A percentile compares a stretch with the other conserved stretches of the same genome.
Evolutionary conservation across 2,329 filamentous ascomycete genomes (phyloP).

Genomic region (Colletotrichum sp.): DNA sequence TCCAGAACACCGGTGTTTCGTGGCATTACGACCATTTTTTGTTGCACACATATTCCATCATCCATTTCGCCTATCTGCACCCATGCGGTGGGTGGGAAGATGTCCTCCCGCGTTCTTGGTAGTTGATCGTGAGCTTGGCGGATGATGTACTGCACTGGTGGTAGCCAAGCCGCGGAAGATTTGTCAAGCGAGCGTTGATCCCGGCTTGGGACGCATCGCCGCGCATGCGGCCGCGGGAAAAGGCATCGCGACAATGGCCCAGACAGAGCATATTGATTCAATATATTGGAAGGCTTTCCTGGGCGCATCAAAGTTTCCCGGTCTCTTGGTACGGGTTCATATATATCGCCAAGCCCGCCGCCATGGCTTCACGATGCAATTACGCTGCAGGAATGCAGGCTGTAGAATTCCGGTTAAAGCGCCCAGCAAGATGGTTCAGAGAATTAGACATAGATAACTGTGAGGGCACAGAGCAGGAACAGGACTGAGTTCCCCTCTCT

Average conservation of each 20-base stretch:
- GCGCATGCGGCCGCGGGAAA: neutral
- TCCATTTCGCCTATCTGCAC: neutral
- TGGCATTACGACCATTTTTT: neutral
- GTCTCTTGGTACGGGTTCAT: neutral
- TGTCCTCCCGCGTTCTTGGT: neutral
- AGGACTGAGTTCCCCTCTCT: neutral
- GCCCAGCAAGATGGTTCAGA: neutral
- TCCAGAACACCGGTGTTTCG: neutral
- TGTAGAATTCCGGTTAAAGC: neutral
- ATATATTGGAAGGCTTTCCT: neutral
- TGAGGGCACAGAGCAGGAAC: neutral
- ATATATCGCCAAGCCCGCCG: constrained; percentile 2
- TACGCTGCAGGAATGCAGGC: neutral
- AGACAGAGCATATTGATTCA: neutral
- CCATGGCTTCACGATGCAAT: neutral
- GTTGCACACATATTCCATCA: neutral
- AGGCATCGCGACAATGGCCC: neutral
- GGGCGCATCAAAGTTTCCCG: neutral
- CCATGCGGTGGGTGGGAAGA: neutral
- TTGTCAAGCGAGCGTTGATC: constrained; percentile 15
- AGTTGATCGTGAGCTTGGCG: constrained; percentile 18
- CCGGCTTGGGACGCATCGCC: neutral
- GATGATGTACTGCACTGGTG: neutral
- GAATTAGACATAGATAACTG: neutral
- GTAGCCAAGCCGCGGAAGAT: constrained; percentile 1